Conservation (phyloP, 345 rosid genomes). For the Carallia pectinifolia region DNA sequence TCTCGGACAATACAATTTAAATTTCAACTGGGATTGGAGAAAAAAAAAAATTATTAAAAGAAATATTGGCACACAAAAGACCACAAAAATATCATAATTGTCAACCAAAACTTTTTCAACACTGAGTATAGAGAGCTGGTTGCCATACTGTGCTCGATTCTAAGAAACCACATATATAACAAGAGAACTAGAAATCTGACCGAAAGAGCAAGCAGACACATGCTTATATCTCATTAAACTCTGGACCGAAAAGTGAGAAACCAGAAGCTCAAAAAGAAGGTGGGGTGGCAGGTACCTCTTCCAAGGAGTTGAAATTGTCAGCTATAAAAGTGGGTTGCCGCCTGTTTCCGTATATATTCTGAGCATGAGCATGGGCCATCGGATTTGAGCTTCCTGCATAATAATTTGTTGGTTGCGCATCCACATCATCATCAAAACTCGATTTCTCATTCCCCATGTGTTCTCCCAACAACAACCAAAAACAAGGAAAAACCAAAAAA, state of each 20-base stretch:
- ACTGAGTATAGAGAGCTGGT: not conserved
- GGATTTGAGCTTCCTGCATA: constrained; percentile 36
- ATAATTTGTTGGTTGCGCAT: constrained; percentile 15
- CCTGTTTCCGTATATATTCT: constrained; percentile 4
- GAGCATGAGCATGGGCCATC: constrained; percentile 20
- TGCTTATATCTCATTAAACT: not conserved
- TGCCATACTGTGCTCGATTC: not conserved
- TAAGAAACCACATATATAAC: too few species aligned
- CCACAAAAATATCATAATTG: not conserved
- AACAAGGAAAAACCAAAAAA: not conserved
- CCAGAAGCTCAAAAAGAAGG: not conserved
- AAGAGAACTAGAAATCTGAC: too few species aligned
- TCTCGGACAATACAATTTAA: not conserved
- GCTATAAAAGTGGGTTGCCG: constrained; percentile 43
- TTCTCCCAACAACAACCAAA: constrained; percentile 12
- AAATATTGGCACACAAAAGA: not conserved
- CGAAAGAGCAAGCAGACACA: too few species aligned
- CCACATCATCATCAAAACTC: constrained; percentile 21
- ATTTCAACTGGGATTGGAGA: not conserved
- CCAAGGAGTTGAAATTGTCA: constrained; percentile 67
- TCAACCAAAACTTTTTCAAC: not conserved
- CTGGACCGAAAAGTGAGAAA: not conserved
- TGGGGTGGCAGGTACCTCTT: constrained; percentile 47
- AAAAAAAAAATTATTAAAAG: not conserved
- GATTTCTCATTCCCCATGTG: constrained; percentile 43